phyloP scores from a whole-genome alignment of 2,329 filamentous ascomycete species.

The Rhexocercosporidium sp. region DNA sequence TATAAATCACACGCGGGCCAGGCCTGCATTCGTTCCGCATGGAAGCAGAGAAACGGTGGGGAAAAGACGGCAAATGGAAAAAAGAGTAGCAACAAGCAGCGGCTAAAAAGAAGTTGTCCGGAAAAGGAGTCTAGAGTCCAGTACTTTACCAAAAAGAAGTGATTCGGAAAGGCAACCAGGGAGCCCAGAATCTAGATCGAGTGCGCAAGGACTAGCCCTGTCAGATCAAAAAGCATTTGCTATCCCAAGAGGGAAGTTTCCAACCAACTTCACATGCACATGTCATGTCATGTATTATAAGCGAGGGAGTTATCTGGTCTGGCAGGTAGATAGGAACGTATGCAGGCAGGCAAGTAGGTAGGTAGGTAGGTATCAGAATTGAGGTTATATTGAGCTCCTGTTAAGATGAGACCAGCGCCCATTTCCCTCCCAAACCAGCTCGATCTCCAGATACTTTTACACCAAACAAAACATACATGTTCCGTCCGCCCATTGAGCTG shows the following conservation, averaged over 20 bases:
- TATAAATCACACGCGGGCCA: constrained; percentile 2
- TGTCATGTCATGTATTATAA: background rate
- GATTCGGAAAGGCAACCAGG: background rate
- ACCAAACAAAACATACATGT: constrained; percentile 4
- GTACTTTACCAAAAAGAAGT: background rate
- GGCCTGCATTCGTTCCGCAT: background rate
- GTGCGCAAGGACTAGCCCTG: no score
- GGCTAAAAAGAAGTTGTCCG: no score
- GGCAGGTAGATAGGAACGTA: no score
- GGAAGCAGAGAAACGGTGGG: background rate
- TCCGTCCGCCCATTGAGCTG: constrained; percentile 1
- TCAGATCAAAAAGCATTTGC: background rate
- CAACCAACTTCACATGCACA: constrained; percentile 1
- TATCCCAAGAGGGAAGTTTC: background rate
- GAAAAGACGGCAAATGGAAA: background rate
- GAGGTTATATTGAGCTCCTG: constrained; percentile 4
- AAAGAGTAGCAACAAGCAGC: background rate
- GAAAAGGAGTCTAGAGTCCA: no score
- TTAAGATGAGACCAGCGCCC: background rate
- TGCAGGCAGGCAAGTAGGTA: no score
- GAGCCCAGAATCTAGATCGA: no score
- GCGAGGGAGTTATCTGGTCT: background rate
- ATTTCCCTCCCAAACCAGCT: background rate
- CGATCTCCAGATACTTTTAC: background rate
- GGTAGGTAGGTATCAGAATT: constrained; percentile 2